Evolutionary conservation across 345 rosid species (phyloP).

Genomic region (Arabidopsis suecica): DNA sequence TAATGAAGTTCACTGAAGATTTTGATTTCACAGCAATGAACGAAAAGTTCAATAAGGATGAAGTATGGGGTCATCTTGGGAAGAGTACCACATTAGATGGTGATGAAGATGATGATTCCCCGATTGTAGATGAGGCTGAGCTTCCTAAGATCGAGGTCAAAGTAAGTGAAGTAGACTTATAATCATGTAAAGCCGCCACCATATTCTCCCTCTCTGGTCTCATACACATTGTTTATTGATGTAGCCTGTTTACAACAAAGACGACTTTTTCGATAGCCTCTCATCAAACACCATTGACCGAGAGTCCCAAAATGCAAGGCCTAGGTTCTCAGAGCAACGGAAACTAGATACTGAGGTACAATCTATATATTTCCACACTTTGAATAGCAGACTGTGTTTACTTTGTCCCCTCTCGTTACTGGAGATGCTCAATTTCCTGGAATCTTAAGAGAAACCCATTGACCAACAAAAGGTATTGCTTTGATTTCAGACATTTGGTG

Average conservation of each 20-base stretch:
- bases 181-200: neutral
- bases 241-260: conserved; percentile 88
- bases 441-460: conserved; percentile 4
- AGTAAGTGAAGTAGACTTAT: conserved; percentile 45
- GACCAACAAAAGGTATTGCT: conserved; percentile 17
- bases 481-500: conserved; percentile 70
- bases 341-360: conserved; percentile 89
- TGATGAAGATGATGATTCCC: conserved; percentile 62
- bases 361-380: neutral
- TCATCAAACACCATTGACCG: conserved; percentile 59
- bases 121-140: conserved; percentile 57
- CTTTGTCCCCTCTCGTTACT: neutral
- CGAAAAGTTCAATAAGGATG: conserved; percentile 94
- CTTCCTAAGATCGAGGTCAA: conserved; percentile 54
- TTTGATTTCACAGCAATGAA: conserved; percentile 93
- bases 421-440: neutral
- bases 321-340: conserved; percentile 84
- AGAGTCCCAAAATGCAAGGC: conserved; percentile 68
- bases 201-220: neutral
- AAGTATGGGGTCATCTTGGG: conserved; percentile 96
- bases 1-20: conserved; percentile 83
- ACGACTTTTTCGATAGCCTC: conserved; percentile 90
- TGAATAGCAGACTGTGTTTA: neutral
- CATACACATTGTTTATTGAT: conserved; percentile 21
- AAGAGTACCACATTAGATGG: conserved; percentile 60